Conservation (phyloP, 2,329 filamentous ascomycete genomes). For the Colletotrichum orchidophilum region DNA sequence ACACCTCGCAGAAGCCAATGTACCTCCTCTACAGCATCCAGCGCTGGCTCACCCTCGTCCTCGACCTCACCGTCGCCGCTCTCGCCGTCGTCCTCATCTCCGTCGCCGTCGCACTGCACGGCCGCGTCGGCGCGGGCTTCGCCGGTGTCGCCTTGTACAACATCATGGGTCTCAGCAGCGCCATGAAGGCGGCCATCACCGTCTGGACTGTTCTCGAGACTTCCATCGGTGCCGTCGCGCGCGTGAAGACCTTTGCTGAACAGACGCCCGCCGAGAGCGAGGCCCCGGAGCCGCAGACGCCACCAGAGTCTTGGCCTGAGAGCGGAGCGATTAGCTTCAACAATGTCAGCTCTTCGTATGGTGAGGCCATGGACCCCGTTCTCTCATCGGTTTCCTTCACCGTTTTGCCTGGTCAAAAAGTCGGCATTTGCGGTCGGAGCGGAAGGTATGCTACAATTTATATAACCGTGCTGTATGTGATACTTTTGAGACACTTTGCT, state of each 20-base stretch:
- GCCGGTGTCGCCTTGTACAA: slow-evolving; percentile 40
- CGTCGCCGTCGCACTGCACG: slow-evolving; percentile 46
- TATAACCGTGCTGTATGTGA: background rate
- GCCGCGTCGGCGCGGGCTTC: slow-evolving; percentile 1
- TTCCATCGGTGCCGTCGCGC: slow-evolving; percentile 39
- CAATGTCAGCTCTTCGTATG: slow-evolving; percentile 44
- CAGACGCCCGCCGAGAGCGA: slow-evolving; percentile 36
- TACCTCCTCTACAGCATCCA: slow-evolving; percentile 67
- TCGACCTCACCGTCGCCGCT: slow-evolving; percentile 58
- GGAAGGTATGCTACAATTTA: slow-evolving; percentile 38
- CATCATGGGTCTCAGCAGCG: slow-evolving; percentile 45
- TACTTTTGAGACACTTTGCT: background rate
- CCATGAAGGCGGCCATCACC: slow-evolving; percentile 44
- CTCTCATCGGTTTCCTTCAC: slow-evolving; percentile 40
- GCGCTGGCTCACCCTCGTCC: slow-evolving; percentile 62
- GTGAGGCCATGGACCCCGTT: slow-evolving; percentile 27
- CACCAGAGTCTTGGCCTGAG: slow-evolving; percentile 38
- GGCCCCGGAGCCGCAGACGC: slow-evolving; percentile 37
- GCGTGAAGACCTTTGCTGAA: slow-evolving; percentile 40
- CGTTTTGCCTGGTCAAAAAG: slow-evolving; percentile 42
- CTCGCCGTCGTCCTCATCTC: slow-evolving; percentile 55
- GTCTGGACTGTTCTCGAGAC: slow-evolving; percentile 44
- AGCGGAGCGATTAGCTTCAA: slow-evolving; percentile 43
- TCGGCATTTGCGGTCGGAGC: slow-evolving; percentile 47
- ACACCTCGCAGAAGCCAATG: slow-evolving; percentile 64